Base-by-base conservation (phyloP, 1,284 basidiomycete genomes). In the Hemileia vastatrix region DNA sequence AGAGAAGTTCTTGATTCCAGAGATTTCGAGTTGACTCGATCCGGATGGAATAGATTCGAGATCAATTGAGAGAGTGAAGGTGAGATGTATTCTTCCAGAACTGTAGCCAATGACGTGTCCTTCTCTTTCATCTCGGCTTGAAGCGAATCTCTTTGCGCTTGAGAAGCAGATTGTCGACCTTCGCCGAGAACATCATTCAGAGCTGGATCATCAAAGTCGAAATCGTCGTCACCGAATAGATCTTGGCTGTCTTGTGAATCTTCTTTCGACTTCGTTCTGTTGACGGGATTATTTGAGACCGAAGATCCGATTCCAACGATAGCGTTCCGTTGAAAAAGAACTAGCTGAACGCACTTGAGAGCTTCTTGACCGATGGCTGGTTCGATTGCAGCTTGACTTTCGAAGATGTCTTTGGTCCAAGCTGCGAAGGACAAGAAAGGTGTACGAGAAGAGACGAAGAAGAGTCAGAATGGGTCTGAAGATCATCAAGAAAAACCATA, bases 181-280 rank as follows among this genome's bases (percentile, higher is more conserved):
- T 76, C 78, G 6, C 81, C 83, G 21, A 86, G 74, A 13, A 81
- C 79, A 11, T 79, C 80, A 11, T 81, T 73, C 4, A 87, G 72
- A 21, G 80, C 79, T 1, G 83, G 82, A 67, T 87, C 84, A 50
- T 85, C 80, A 36, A 83, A 78, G 53, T 79, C 78, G 31, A 78
- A 67, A 66, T 86, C 82, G 47, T 84, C 74, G 60, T 79, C 79
- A 31, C 82, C 78, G 51, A 74, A 77, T 27, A 81, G 77, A 65
- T 91, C 87, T 71, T 90, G 86, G 68, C 88, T 92, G 66, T 90
- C 88, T 68, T 84, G 80, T 63, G 80, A 80, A 58, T 82, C 78
- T 43, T 74, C 70, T n/a, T n/a, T n/a, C n/a, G n/a, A n/a, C n/a
- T n/a, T n/a, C n/a, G n/a, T 4, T 45, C 36, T 23, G 23, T 11